phyloP scores from a whole-genome alignment of 78 protist species.

The slime mould (Dictyostelium discoideum) region dicty_2.7 NC_007091.3:3816501-3817000 shows the following conservation, averaged over 20 bases:
- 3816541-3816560: neutral
- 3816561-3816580: neutral
- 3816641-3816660: too few relatives aligned
- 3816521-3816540: slow-evolving; percentile 40
- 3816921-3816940: slow-evolving; percentile 74
- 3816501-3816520: slow-evolving; percentile 30
- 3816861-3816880: slow-evolving; percentile 79
- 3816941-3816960: slow-evolving; percentile 71
- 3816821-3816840: slow-evolving; percentile 61
- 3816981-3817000: slow-evolving; percentile 35
- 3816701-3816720: neutral
- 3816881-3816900: slow-evolving; percentile 71
- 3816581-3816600: neutral
- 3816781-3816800: slow-evolving; percentile 52
- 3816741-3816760: slow-evolving; percentile 76
- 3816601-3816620: too few relatives aligned
- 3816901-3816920: slow-evolving; percentile 72
- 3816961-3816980: slow-evolving; percentile 39
- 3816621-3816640: too few relatives aligned
- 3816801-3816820: slow-evolving; percentile 71
- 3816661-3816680: too few relatives aligned
- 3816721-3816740: slow-evolving; percentile 16
- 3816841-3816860: slow-evolving; percentile 72
- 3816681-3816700: neutral
- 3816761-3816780: slow-evolving; percentile 72